A percentile compares a stretch with the other conserved stretches of the same genome.
phyloP scores from a whole-genome alignment of 305 asterid species.

The Fraxinus albicans region DNA sequence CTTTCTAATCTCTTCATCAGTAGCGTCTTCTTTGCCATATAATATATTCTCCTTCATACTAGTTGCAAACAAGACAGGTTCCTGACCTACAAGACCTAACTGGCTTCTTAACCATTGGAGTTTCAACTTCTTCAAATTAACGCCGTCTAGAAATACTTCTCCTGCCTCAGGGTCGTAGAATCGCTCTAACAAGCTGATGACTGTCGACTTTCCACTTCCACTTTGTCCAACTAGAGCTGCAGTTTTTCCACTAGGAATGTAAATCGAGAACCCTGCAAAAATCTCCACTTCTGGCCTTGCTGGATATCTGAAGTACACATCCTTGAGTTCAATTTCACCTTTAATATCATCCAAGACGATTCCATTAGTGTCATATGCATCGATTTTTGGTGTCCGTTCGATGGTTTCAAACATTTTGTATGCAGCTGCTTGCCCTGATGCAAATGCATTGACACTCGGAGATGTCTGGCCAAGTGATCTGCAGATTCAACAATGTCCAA shows the following conservation, averaged over 20 bases:
- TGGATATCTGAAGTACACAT: slow-evolving; percentile 62
- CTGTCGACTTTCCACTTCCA: slow-evolving; percentile 75
- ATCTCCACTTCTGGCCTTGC: slow-evolving; percentile 62
- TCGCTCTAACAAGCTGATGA: slow-evolving; percentile 64
- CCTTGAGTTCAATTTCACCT: slow-evolving; percentile 61
- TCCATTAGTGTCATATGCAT: slow-evolving; percentile 40
- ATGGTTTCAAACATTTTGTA: slow-evolving; percentile 62
- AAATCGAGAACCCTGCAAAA: slow-evolving; percentile 48
- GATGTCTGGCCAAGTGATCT: slow-evolving; percentile 66
- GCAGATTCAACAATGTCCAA: slow-evolving; percentile 9
- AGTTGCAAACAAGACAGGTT: slow-evolving; percentile 65
- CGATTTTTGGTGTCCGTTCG: slow-evolving; percentile 47
- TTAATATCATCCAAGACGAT: slow-evolving; percentile 33
- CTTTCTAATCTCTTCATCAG: slow-evolving; percentile 57
- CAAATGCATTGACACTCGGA: slow-evolving; percentile 52
- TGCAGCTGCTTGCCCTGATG: slow-evolving; percentile 63
- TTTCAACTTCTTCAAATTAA: slow-evolving; percentile 43
- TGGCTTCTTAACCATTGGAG: slow-evolving; percentile 64
- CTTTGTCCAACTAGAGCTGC: slow-evolving; percentile 75
- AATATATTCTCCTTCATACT: slow-evolving; percentile 59
- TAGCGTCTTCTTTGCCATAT: slow-evolving; percentile 68
- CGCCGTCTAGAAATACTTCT: slow-evolving; percentile 60
- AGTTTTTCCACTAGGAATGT: slow-evolving; percentile 48
- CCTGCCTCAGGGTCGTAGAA: slow-evolving; percentile 82
- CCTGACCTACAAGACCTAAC: slow-evolving; percentile 78